Conservation (phyloP, 163 green algal genomes). For the Volvox carteri region DNA sequence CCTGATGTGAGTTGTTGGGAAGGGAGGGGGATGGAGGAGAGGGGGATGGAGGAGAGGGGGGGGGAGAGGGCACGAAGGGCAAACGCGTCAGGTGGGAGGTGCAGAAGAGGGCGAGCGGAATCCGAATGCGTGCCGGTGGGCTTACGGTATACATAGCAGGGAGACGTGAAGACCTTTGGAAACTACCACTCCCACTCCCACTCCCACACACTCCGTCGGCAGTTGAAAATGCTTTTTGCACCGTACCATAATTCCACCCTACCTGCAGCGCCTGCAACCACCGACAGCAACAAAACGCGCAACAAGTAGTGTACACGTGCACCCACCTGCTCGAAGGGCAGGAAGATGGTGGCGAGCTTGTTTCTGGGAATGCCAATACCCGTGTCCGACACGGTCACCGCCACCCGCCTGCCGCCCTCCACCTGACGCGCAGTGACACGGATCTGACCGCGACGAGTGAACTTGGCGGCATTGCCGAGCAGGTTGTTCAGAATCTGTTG, state of each 20-base stretch:
- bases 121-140: too few species aligned
- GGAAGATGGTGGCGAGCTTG: constrained; percentile 82
- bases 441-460: constrained; percentile 71
- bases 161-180: too few species aligned
- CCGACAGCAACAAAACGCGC: too few species aligned
- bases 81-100: too few species aligned
- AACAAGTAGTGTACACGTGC: neutral
- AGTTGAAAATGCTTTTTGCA: too few species aligned
- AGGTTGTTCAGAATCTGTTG: constrained; percentile 78
- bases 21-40: neutral
- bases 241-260: too few species aligned
- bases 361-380: constrained; percentile 78
- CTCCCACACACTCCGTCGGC: too few species aligned
- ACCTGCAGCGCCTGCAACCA: too few species aligned
- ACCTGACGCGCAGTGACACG: constrained; percentile 56
- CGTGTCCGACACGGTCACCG: constrained; percentile 66
- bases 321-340: constrained; percentile 78
- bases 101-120: too few species aligned
- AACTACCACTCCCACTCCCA: too few species aligned
- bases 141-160: too few species aligned
- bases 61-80: neutral
- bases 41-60: neutral
- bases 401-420: constrained; percentile 47
- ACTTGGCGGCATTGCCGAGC: constrained; percentile 78
- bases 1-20: neutral